A percentile compares a stretch with the other conserved stretches of the same genome.
phyloP scores from a whole-genome alignment of 164 flowering plant species.

The Brasenia schreberi region DNA sequence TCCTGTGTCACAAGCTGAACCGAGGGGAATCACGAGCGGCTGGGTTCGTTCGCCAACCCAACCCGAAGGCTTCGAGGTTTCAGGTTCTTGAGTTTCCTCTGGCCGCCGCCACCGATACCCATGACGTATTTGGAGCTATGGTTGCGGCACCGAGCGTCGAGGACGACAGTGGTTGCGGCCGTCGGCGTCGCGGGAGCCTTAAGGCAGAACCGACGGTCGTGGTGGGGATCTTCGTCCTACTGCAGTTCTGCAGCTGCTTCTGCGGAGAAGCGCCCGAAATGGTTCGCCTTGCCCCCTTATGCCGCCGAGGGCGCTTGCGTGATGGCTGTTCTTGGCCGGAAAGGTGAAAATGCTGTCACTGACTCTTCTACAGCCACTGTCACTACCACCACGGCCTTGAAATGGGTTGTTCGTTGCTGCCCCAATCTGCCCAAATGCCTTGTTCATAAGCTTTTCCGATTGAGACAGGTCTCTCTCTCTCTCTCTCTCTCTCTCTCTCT shows the following conservation, averaged over 20 bases:
- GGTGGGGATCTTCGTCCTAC: neutral
- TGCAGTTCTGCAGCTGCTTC: constrained; percentile 4
- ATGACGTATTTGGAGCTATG: too few species aligned
- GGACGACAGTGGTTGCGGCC: too few species aligned
- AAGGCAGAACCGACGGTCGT: neutral
- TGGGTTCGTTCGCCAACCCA: too few species aligned
- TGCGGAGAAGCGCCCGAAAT: constrained; percentile 16
- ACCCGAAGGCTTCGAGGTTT: too few species aligned
- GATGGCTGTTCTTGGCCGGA: constrained; percentile 17
- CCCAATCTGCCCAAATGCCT: constrained; percentile 73
- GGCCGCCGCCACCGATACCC: too few species aligned
- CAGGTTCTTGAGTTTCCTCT: too few species aligned
- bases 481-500: too few species aligned
- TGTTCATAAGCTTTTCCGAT: constrained; percentile 86
- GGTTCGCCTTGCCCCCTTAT: constrained; percentile 50
- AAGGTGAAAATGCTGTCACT: neutral
- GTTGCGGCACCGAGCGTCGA: too few species aligned
- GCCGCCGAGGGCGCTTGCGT: constrained; percentile 26
- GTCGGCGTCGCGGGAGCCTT: too few species aligned
- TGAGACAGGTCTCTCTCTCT: constrained; percentile 50
- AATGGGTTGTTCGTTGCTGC: constrained; percentile 80
- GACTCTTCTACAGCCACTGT: constrained; percentile 2
- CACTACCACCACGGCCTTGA: constrained; percentile 44
- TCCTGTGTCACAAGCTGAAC: too few species aligned
- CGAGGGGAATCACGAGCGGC: too few species aligned